phyloP scores from a whole-genome alignment of 2,329 filamentous ascomycete genomes.

The Colletotrichum coccodes region DNA sequence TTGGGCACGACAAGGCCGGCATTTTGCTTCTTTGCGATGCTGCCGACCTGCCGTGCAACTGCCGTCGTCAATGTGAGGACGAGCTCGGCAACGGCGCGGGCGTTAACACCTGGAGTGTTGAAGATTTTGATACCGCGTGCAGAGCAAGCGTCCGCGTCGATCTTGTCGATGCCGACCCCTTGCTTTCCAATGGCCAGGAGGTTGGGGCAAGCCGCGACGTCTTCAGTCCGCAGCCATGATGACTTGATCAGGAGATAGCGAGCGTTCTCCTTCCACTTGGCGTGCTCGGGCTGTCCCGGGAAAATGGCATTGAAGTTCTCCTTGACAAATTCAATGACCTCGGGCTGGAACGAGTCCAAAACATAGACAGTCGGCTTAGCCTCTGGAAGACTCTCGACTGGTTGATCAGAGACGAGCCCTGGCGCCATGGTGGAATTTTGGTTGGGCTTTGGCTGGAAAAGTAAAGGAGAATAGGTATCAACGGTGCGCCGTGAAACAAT shows the following conservation, averaged over 20 bases:
- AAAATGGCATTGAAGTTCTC: constrained; percentile 51
- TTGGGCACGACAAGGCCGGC: constrained; percentile 45
- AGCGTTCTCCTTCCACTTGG: constrained; percentile 52
- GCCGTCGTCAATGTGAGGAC: constrained; percentile 47
- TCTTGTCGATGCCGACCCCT: constrained; percentile 58
- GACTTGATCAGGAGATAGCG: constrained; percentile 50
- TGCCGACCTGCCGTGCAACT: constrained; percentile 44
- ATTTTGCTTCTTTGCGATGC: constrained; percentile 43
- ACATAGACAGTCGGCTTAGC: constrained; percentile 52
- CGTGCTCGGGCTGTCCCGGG: constrained; percentile 43
- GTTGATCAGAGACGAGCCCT: neutral
- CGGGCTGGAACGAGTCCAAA: constrained; percentile 49
- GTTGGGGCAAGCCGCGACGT: constrained; percentile 46
- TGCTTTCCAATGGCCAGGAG: constrained; percentile 57
- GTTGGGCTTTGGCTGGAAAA: neutral
- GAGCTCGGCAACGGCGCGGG: constrained; percentile 52
- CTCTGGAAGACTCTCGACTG: neutral
- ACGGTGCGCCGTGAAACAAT: too few relatives aligned
- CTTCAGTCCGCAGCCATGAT: constrained; percentile 48
- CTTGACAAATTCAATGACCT: constrained; percentile 46
- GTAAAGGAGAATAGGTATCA: too few relatives aligned
- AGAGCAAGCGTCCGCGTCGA: constrained; percentile 51
- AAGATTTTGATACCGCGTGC: constrained; percentile 52
- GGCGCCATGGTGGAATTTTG: constrained; percentile 2
- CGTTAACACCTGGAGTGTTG: constrained; percentile 58